Base-by-base conservation (phyloP, 805 yeast genomes). In the Maudiozyma barnettii region DNA sequence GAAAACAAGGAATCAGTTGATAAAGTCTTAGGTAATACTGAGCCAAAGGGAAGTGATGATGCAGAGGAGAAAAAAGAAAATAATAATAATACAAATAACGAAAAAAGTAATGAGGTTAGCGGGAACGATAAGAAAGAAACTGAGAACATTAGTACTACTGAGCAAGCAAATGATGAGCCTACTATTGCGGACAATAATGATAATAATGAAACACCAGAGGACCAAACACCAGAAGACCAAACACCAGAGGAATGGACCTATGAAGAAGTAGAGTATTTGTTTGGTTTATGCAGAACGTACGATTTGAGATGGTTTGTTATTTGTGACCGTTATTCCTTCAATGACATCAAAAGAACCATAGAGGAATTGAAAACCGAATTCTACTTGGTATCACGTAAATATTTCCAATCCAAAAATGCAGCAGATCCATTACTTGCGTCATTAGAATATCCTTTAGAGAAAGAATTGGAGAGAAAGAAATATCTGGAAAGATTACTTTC, bases 321-420 rank as follows among this genome's bases (percentile, higher is more conserved):
- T 41, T 72, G 77, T 49, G 90, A 87, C 51, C 72, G 87, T 51
- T 77, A 71, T 56, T 43, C 49, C 14, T 56, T 38, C 44, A 67
- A 66, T 14, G 69, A 50, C 45, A 54, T 51, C 30, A 50, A 54
- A 5, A 67, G 93, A 29, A 60, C 80, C 0, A 51, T 85, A 22
- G 98, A 91, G 56, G 97, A 89, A 52, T 64, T 93, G 47, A 88
- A 89, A 56, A 88, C 79, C 47, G 81, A 89, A 36, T 88, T 87
- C 61, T 93, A 90, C 60, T 65, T 71, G 18, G 79, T 87, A 9
- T 77, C 85, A 42, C 76, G 78, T 31, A 71, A 74, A 47, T 70
- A 84, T 22, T 66, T 84, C 45, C 61, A 64, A 45, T 64, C 64
- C 49, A 69, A 74, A 46, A 63, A 68, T 48, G 66, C 73, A 45